Evolutionary conservation across 2,329 filamentous ascomycete genomes (phyloP).

Genomic region (Thermochaetoides dissita): DNA sequence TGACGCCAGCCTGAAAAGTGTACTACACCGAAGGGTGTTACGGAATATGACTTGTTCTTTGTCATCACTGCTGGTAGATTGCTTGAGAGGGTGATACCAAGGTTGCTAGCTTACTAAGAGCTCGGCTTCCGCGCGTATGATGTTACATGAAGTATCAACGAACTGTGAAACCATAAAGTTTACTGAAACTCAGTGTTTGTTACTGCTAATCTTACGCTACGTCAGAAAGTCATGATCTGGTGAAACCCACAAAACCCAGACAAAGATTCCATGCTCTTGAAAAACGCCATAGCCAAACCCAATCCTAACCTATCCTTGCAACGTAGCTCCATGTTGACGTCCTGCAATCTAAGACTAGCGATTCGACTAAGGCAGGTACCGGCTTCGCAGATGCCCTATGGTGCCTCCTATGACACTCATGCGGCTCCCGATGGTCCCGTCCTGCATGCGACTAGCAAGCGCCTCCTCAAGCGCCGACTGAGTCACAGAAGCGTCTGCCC

Average conservation of each 20-base stretch:
- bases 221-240: too few relatives aligned
- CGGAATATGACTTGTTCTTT: background rate
- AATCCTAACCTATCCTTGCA: background rate
- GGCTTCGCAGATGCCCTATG: conserved; percentile 51
- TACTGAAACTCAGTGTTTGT: too few relatives aligned
- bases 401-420: conserved; percentile 58
- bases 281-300: background rate
- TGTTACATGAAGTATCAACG: too few relatives aligned
- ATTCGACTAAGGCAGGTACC: conserved; percentile 31
- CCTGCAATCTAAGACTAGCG: background rate
- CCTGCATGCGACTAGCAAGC: conserved; percentile 56
- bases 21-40: background rate
- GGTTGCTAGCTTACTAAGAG: too few relatives aligned
- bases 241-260: too few relatives aligned
- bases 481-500: conserved; percentile 62
- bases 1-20: conserved; percentile 9
- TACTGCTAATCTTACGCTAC: too few relatives aligned
- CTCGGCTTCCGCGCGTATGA: too few relatives aligned
- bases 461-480: conserved; percentile 71
- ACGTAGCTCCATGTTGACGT: too few relatives aligned
- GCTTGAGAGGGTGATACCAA: too few relatives aligned
- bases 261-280: background rate
- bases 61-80: too few relatives aligned
- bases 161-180: too few relatives aligned
- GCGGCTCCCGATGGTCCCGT: conserved; percentile 42